Evolutionary conservation across 2,329 filamentous ascomycete species (phyloP), one percentile per base, ranked within the genome.

Genomic region (Xylariaceae sp.): DNA sequence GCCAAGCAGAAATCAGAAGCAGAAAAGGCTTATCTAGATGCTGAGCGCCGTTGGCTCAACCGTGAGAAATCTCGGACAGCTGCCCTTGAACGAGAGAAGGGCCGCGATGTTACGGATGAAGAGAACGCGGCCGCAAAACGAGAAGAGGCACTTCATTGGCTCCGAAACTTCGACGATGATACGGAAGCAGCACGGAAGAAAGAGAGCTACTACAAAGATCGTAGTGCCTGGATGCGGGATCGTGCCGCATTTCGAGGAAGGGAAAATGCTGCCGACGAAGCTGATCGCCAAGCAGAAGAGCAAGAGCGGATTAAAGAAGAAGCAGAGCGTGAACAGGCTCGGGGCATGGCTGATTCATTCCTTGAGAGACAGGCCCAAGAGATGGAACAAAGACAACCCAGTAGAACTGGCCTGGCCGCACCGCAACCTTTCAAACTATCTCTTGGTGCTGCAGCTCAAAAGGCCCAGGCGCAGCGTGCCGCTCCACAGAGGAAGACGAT

Each of bases 381-480:
- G 67, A 81, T 95, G 70, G 83, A 82, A 61, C 73, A 77, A 36
- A 75, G 77, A 57, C 74, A 60, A 50, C 46, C 66, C 59, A 59
- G 62, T 66, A 6, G 74, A 1, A 64, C 72, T 21, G 70, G 72
- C 2, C 63, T 73, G 48, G 68, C 76, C 8, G 81, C 84, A 50
- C 90, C 89, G 3, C 86, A 90, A 67, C 87, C 87, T 20, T 95
- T 97, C 82, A 97, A 96, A 72, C 82, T 97, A 52, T 96, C 92
- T 1, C 86, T 97, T 21, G 92, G 92, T 48, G 91, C 91, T 1
- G 91, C 92, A 0, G 90, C 91, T 0, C 91, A 95, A 70, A 91
- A 80, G 63, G 80, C 80, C 0, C 81, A 83, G 43, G 81, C 81
- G 0, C 81, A 82, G 53, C 77, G 80, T 33, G 75, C 75, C 1